Percentiles rank a stretch among this genome's conserved stretches.
Evolutionary conservation across 345 rosid species (phyloP).

Genomic region (Acer saccharum): DNA sequence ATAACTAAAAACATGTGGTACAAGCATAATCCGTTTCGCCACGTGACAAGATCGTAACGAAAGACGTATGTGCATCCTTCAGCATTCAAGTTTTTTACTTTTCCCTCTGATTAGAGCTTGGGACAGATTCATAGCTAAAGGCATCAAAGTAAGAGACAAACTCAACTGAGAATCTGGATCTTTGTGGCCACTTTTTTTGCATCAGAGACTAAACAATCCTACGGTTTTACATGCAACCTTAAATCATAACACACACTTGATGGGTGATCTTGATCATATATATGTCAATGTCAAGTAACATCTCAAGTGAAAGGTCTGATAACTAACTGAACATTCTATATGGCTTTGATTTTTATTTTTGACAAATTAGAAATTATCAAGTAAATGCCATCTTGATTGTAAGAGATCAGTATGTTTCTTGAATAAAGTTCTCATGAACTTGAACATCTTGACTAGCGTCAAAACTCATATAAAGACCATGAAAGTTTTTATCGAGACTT

Average conservation of each 20-base stretch:
- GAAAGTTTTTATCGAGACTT: background rate
- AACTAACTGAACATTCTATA: background rate
- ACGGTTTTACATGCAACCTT: background rate
- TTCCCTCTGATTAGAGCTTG: no score
- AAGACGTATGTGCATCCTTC: no score
- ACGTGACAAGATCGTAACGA: no score
- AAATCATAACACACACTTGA: background rate
- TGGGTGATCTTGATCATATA: background rate
- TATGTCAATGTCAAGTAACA: background rate
- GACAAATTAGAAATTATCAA: no score
- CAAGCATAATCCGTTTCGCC: no score
- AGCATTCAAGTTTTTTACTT: no score
- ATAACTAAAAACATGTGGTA: no score
- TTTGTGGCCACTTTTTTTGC: background rate
- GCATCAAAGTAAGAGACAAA: background rate
- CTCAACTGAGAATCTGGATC: background rate
- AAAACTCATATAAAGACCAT: background rate
- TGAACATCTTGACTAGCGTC: no score
- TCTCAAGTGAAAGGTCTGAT: background rate
- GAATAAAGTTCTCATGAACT: background rate
- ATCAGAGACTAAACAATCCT: background rate
- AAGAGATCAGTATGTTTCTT: background rate
- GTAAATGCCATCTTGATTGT: background rate
- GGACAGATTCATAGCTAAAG: background rate
- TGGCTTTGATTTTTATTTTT: no score